These are phyloP conservation scores for Podila horticola DNA, from an alignment of 192 early-diverging fungal genomes.

Conservation along the genomic window DNA sequence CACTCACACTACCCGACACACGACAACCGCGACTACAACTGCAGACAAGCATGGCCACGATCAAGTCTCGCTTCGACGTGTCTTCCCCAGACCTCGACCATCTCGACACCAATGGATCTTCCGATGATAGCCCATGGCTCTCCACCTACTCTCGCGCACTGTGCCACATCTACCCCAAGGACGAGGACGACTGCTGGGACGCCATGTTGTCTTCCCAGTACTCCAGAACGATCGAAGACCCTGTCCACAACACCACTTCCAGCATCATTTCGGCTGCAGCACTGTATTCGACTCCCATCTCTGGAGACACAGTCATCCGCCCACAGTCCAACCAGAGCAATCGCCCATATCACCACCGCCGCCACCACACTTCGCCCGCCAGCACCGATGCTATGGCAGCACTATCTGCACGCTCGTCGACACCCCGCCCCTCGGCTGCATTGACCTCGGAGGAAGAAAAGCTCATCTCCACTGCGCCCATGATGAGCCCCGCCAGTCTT, in stretches of 20 bases:
- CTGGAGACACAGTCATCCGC: too few relatives aligned
- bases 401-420: not conserved
- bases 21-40: not conserved
- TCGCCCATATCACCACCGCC: not conserved
- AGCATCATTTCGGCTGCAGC: too few relatives aligned
- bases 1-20: not conserved
- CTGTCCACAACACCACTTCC: not conserved
- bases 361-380: not conserved
- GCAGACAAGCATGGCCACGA: constrained; percentile 6
- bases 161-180: constrained; percentile 22
- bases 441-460: not conserved
- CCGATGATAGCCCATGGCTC: constrained; percentile 15
- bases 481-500: constrained; percentile 12
- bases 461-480: not conserved
- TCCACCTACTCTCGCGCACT: constrained; percentile 29
- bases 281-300: too few relatives aligned
- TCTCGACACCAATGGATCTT: not conserved
- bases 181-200: constrained; percentile 40
- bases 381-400: too few relatives aligned
- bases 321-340: not conserved
- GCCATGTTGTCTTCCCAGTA: constrained; percentile 9
- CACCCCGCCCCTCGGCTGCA: not conserved
- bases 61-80: constrained; percentile 11
- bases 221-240: not conserved
- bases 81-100: not conserved